Conservation (phyloP, 2,329 filamentous ascomycete genomes). For the Monascus ruber region DNA sequence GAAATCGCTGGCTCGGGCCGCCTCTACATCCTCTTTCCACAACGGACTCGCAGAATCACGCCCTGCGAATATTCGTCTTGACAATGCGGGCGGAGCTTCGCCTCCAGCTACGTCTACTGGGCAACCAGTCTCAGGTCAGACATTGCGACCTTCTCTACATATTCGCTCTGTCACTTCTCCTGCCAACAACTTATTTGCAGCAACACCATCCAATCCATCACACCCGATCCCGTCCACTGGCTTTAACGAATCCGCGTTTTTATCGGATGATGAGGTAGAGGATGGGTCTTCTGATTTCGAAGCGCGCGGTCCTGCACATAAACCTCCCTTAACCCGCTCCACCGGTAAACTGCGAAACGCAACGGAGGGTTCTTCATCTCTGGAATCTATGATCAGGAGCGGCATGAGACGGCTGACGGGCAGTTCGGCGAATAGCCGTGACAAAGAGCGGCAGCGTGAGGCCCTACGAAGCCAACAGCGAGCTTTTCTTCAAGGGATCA, state of each 20-base stretch:
- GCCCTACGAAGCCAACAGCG: slow-evolving; percentile 33
- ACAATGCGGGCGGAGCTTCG: slow-evolving; percentile 31
- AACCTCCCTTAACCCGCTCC: slow-evolving; percentile 9
- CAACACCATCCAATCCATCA: slow-evolving; percentile 37
- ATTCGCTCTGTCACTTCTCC: slow-evolving; percentile 78
- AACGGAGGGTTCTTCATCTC: slow-evolving; percentile 31
- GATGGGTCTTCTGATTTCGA: slow-evolving; percentile 74
- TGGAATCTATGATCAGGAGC: slow-evolving; percentile 35
- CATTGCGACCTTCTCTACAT: slow-evolving; percentile 58
- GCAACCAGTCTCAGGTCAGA: slow-evolving; percentile 15
- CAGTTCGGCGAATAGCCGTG: slow-evolving; percentile 27
- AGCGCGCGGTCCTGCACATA: slow-evolving; percentile 42
- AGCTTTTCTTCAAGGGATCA: slow-evolving; percentile 25
- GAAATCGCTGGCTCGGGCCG: slow-evolving; percentile 62
- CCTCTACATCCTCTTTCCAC: slow-evolving; percentile 66
- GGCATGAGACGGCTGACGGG: slow-evolving; percentile 38
- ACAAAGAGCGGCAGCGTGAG: slow-evolving; percentile 36
- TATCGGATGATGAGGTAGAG: slow-evolving; percentile 67
- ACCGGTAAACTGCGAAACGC: slow-evolving; percentile 19
- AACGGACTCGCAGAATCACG: slow-evolving; percentile 71
- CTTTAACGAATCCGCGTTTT: slow-evolving; percentile 47
- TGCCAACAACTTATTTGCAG: slow-evolving; percentile 38
- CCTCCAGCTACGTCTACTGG: slow-evolving; percentile 10
- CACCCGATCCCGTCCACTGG: slow-evolving; percentile 38
- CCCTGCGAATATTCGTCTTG: slow-evolving; percentile 45